Evolutionary conservation across 2,329 filamentous ascomycete genomes (phyloP), one percentile per base, ranked within the genome.

Genomic region (Coccinonectria pachysandricola): DNA sequence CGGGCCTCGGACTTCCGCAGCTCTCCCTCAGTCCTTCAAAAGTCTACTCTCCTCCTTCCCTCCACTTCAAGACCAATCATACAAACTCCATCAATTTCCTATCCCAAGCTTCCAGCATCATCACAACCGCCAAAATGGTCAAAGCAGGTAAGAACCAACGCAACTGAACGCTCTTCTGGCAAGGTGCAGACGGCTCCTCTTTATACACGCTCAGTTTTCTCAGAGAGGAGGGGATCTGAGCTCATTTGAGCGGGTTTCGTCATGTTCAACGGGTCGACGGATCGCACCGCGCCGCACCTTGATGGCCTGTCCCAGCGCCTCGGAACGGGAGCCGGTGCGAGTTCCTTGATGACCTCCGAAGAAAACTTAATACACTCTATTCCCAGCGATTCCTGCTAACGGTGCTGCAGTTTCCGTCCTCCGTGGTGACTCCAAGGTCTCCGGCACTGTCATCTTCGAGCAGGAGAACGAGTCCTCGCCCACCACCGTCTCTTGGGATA

Each of bases 371-470:
- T n/a, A n/a, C n/a, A n/a, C n/a, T n/a, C n/a, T n/a, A n/a, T n/a
- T n/a, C n/a, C 17, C 17, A 7, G 17, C 7, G 17, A 10, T 19
- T 19, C 7, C 17, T 19, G 17, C 17, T 19, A 19, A 19, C 25
- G 17, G 19, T 21, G 23, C 22, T 50, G 34, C 54, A 96, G 91
- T 96, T 68, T 83, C 82, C 66, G 85, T 94, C 60, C 67, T 98
- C 71, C 88, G 91, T 64, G 91, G 91, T 75, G 91, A 96, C 75
- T 85, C 86, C 62, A 93, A 87, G 71, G 68, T 98, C 72, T 68
- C 75, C 57, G 91, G 91, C 54, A 91, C 83, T 64, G 81, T 98
- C 55, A 80, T 76, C 67, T 95, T 98, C 63, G 86, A 93, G 71
- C 91, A 98, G 70, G 71, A 71, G 44, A 74, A 71, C 57, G 91